Evolutionary conservation across 1,139 yeast species (phyloP).

Genomic region (Protomyces inundatus): DNA sequence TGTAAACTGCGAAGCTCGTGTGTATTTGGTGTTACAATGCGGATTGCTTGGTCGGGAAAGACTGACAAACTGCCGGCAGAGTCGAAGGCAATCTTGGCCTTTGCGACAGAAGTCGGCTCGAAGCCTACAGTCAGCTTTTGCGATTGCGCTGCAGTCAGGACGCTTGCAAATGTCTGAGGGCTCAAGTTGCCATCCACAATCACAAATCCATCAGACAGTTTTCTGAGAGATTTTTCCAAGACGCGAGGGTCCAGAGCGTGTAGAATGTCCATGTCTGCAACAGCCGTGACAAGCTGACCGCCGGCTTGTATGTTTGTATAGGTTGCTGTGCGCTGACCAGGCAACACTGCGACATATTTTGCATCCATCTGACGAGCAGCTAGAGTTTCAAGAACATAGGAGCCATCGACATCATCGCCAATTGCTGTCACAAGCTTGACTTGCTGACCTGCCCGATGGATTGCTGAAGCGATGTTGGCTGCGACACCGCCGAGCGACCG

Average conservation of each 20-base stretch:
- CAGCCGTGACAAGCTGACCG: constrained; percentile 68
- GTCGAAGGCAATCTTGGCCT: constrained; percentile 40
- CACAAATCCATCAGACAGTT: constrained; percentile 44
- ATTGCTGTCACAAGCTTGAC: constrained; percentile 55
- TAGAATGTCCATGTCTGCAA: constrained; percentile 76
- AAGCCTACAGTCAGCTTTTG: constrained; percentile 43
- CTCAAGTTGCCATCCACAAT: constrained; percentile 69
- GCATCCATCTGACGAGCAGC: constrained; percentile 39
- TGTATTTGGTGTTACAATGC: constrained; percentile 62
- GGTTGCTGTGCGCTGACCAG: constrained; percentile 52
- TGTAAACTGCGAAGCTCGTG: constrained; percentile 56
- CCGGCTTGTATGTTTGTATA: constrained; percentile 64
- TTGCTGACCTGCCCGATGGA: constrained; percentile 23
- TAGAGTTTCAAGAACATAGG: constrained; percentile 41
- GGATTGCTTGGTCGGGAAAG: constrained; percentile 42
- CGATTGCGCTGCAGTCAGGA: constrained; percentile 38
- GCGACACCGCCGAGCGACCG: constrained; percentile 81
- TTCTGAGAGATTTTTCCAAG: constrained; percentile 38
- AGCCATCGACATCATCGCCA: constrained; percentile 54
- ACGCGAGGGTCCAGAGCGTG: constrained; percentile 47
- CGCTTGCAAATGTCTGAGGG: constrained; percentile 41
- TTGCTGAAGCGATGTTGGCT: constrained; percentile 55
- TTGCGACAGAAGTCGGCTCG: constrained; percentile 74
- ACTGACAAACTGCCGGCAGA: not conserved
- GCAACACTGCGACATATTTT: constrained; percentile 41